Percentiles rank a stretch among this genome's conserved stretches.
Evolutionary conservation across 495 filamentous ascomycete species (phyloP).

Genomic region (Tuber umbilicatum): DNA sequence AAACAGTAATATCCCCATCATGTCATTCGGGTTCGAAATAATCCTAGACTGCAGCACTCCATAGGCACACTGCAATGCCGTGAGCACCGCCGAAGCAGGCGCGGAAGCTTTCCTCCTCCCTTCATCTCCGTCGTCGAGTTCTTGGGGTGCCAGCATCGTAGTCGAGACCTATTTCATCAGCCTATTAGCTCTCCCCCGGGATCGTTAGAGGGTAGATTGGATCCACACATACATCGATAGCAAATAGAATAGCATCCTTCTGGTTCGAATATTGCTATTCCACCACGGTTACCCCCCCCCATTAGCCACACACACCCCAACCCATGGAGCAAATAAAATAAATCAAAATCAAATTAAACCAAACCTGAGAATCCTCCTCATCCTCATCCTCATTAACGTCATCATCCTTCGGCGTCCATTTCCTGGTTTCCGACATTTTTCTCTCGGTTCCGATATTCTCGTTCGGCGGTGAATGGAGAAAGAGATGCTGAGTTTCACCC

Average conservation of each 20-base stretch:
- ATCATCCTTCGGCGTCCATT: conserved; percentile 41
- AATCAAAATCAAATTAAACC: not conserved
- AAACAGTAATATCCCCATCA: conserved; percentile 96
- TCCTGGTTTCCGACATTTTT: conserved; percentile 36
- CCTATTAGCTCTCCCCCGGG: not conserved
- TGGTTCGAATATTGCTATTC: conserved; percentile 74
- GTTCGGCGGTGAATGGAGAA: not conserved
- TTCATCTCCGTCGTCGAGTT: conserved; percentile 40
- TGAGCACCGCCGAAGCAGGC: conserved; percentile 55
- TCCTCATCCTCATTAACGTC: conserved; percentile 40
- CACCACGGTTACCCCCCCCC: no score
- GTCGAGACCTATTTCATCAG: conserved; percentile 52
- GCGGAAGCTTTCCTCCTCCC: conserved; percentile 49
- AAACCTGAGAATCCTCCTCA: conserved; percentile 37
- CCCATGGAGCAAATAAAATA: not conserved
- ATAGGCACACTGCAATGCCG: conserved; percentile 86
- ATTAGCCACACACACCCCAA: conserved; percentile 1
- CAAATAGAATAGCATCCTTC: conserved; percentile 95
- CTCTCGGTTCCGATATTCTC: not conserved
- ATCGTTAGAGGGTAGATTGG: not conserved
- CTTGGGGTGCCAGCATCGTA: conserved; percentile 76
- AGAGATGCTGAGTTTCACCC: not conserved
- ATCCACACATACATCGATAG: conserved; percentile 59
- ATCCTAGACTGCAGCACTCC: conserved; percentile 95
- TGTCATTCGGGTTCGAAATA: conserved; percentile 90